phyloP scores from a whole-genome alignment of 768 basidiomycete genomes.

The Phaffia australis region DNA sequence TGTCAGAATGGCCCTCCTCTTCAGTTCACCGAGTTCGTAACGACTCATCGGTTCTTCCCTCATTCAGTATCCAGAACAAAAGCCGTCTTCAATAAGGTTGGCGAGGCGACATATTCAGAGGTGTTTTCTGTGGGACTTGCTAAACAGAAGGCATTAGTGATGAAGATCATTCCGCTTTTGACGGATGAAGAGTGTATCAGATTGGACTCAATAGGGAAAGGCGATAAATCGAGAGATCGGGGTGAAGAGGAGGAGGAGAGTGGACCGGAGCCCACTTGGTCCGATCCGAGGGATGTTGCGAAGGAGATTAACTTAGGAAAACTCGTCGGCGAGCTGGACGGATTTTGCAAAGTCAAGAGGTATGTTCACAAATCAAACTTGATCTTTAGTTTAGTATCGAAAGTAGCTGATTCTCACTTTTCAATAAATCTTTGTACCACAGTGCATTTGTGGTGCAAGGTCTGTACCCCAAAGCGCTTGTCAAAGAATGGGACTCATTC shows the following conservation, averaged over 20 bases:
- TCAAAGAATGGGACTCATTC: conserved; percentile 81
- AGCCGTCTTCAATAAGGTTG: conserved; percentile 64
- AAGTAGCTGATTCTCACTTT: neutral
- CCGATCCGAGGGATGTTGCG: conserved; percentile 30
- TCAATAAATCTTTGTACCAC: neutral
- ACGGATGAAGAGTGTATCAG: conserved; percentile 33
- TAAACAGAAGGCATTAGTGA: conserved; percentile 57
- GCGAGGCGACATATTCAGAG: conserved; percentile 93
- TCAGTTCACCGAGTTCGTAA: too few species aligned
- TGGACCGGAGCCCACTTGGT: conserved; percentile 27
- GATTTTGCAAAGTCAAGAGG: conserved; percentile 64
- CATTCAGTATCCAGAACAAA: conserved; percentile 22
- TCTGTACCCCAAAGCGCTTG: conserved; percentile 63
- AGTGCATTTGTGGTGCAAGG: conserved; percentile 81
- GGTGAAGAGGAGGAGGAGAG: conserved; percentile 49
- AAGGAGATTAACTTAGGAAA: conserved; percentile 36
- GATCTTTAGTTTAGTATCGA: neutral
- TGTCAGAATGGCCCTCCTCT: too few species aligned
- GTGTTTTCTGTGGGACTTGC: conserved; percentile 60
- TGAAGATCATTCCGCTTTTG: conserved; percentile 74
- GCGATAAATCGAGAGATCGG: neutral
- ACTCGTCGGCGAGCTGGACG: conserved; percentile 54
- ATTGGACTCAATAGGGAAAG: neutral
- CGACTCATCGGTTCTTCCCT: too few species aligned
- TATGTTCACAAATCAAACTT: conserved; percentile 28